Percentiles rank a stretch among this genome's conserved stretches.
Conservation (phyloP, 257 asterid species). For the Cinchona pubescens region DNA sequence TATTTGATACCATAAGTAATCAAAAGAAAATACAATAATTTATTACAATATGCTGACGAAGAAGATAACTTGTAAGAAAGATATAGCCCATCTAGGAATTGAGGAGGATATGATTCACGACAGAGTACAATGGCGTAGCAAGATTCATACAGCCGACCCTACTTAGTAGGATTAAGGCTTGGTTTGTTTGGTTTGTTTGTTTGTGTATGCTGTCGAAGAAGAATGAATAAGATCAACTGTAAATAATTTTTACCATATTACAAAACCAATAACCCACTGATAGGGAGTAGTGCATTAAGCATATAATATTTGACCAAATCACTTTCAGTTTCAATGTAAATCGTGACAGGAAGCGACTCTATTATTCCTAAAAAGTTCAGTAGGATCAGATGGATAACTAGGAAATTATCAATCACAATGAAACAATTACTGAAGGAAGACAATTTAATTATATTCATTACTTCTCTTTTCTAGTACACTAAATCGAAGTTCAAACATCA, state of each 20-base stretch:
- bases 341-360: too few relatives aligned
- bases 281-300: not conserved
- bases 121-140: too few relatives aligned
- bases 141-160: too few relatives aligned
- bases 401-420: not conserved
- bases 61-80: too few relatives aligned
- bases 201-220: too few relatives aligned
- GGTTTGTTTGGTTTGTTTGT: too few relatives aligned
- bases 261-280: not conserved
- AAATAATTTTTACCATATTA: not conserved
- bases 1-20: conserved; percentile 2
- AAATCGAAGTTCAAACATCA: not conserved
- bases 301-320: not conserved
- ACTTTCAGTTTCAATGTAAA: not conserved
- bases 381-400: not conserved
- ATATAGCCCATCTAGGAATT: too few relatives aligned
- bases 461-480: not conserved
- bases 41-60: not conserved
- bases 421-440: not conserved
- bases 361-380: not conserved
- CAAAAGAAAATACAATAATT: not conserved
- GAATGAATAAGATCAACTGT: not conserved
- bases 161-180: too few relatives aligned
- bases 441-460: not conserved
- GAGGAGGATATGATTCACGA: too few relatives aligned